Conservation (phyloP, 2,329 filamentous ascomycete genomes). For the Cercospora citrullina region DNA sequence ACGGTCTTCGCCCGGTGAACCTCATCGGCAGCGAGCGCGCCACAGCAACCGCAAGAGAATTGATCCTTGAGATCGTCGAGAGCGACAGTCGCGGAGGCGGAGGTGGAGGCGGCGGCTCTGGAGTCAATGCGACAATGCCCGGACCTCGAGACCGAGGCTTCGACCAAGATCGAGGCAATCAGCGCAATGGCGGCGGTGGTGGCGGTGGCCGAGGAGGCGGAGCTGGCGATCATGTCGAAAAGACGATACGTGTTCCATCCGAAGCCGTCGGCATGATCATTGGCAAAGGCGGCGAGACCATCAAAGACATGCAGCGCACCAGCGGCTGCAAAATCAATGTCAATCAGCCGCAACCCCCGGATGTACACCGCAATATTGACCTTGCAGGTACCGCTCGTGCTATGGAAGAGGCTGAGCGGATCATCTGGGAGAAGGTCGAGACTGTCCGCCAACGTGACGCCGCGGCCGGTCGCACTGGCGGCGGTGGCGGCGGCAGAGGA, state of each 20-base stretch:
- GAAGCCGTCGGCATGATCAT: slow-evolving; percentile 97
- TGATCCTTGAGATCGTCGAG: slow-evolving; percentile 92
- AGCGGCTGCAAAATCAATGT: slow-evolving; percentile 96
- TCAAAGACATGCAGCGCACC: slow-evolving; percentile 85
- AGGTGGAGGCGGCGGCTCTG: slow-evolving; percentile 37
- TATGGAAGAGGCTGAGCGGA: slow-evolving; percentile 76
- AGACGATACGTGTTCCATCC: slow-evolving; percentile 81
- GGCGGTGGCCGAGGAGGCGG: slow-evolving; percentile 46
- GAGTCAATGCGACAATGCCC: slow-evolving; percentile 25
- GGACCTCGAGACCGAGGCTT: slow-evolving; percentile 35
- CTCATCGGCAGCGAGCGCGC: slow-evolving; percentile 77
- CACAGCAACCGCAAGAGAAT: slow-evolving; percentile 75
- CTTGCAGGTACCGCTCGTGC: slow-evolving; percentile 75
- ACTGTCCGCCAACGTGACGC: slow-evolving; percentile 64
- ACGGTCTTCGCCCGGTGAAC: slow-evolving; percentile 85
- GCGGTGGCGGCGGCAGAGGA: slow-evolving; percentile 29
- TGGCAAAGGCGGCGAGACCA: slow-evolving; percentile 88
- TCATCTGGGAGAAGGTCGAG: slow-evolving; percentile 90
- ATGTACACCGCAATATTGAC: slow-evolving; percentile 82
- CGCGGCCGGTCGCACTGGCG: slow-evolving; percentile 35
- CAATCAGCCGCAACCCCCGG: slow-evolving; percentile 74
- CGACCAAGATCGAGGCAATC: slow-evolving; percentile 33
- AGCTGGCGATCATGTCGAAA: slow-evolving; percentile 64
- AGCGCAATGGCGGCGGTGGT: slow-evolving; percentile 40
- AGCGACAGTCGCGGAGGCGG: slow-evolving; percentile 65